These are phyloP conservation scores for Debaryomyces sp. DNA, from an alignment of 1,139 yeast genomes.

Conservation along the genomic window DNA sequence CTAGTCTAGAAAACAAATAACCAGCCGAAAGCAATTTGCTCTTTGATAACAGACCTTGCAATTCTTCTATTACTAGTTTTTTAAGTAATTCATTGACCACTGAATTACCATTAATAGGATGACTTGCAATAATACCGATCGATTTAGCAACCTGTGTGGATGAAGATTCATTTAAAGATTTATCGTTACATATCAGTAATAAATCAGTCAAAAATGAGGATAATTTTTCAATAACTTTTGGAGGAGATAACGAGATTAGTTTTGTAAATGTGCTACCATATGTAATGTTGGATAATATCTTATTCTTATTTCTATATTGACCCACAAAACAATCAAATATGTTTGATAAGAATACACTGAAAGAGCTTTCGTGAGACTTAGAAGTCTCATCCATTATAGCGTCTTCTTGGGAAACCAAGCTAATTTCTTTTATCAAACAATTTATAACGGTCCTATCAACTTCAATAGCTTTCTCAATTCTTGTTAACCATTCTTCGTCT, in stretches of 20 bases:
- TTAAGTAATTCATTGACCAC: slow-evolving; percentile 14
- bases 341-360: slow-evolving; percentile 23
- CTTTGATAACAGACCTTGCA: slow-evolving; percentile 20
- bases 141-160: slow-evolving; percentile 45
- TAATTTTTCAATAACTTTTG: slow-evolving; percentile 28
- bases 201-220: slow-evolving; percentile 21
- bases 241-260: slow-evolving; percentile 40
- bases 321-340: slow-evolving; percentile 33
- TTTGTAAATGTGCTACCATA: slow-evolving; percentile 34
- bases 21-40: slow-evolving; percentile 43
- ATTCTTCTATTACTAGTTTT: slow-evolving; percentile 13
- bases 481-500: slow-evolving; percentile 76
- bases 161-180: slow-evolving; percentile 35
- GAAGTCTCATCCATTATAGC: slow-evolving; percentile 19
- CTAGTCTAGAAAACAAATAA: slow-evolving; percentile 55
- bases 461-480: slow-evolving; percentile 73
- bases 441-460: slow-evolving; percentile 57
- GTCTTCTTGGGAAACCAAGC: slow-evolving; percentile 16
- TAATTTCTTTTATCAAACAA: slow-evolving; percentile 33
- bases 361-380: slow-evolving; percentile 13
- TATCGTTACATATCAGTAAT: slow-evolving; percentile 25
- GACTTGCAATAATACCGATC: slow-evolving; percentile 60
- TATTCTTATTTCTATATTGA: slow-evolving; percentile 20
- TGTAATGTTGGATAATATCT: slow-evolving; percentile 19
- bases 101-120: slow-evolving; percentile 26